Conservation (phyloP, 805 yeast species). For the Candida boleticola region DNA sequence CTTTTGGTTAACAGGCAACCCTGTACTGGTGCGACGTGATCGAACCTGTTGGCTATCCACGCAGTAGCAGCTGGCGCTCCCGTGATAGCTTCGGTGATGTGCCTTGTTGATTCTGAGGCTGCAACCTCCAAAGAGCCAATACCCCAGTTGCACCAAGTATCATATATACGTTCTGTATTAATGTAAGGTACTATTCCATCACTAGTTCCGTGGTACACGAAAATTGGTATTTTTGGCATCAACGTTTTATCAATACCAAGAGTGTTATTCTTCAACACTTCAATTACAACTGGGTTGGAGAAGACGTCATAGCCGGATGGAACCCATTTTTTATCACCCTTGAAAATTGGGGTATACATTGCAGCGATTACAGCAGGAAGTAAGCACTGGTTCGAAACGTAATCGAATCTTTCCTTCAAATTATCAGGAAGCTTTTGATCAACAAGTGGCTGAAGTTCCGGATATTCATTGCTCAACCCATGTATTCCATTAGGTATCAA, state of each 20-base stretch:
- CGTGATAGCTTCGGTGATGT: slow-evolving; percentile 10
- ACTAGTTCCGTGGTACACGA: slow-evolving; percentile 16
- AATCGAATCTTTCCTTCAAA: background rate
- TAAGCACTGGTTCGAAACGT: background rate
- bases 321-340: slow-evolving; percentile 1
- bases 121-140: slow-evolving; percentile 12
- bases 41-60: slow-evolving; percentile 19
- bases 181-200: slow-evolving; percentile 18
- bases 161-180: slow-evolving; percentile 13
- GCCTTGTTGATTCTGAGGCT: background rate
- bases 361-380: background rate
- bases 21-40: slow-evolving; percentile 43
- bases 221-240: slow-evolving; percentile 20
- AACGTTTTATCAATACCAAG: slow-evolving; percentile 3
- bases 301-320: background rate
- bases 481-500: slow-evolving; percentile 26
- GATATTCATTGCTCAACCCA: slow-evolving; percentile 32
- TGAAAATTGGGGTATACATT: background rate
- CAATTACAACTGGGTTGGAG: background rate
- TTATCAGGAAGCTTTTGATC: background rate
- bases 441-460: slow-evolving; percentile 13
- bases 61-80: slow-evolving; percentile 21
- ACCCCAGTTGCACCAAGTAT: slow-evolving; percentile 23
- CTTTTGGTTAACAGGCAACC: slow-evolving; percentile 54
- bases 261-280: background rate